Base-by-base conservation (phyloP, 2,329 filamentous ascomycete species). In the Trichoderma sp. region DNA sequence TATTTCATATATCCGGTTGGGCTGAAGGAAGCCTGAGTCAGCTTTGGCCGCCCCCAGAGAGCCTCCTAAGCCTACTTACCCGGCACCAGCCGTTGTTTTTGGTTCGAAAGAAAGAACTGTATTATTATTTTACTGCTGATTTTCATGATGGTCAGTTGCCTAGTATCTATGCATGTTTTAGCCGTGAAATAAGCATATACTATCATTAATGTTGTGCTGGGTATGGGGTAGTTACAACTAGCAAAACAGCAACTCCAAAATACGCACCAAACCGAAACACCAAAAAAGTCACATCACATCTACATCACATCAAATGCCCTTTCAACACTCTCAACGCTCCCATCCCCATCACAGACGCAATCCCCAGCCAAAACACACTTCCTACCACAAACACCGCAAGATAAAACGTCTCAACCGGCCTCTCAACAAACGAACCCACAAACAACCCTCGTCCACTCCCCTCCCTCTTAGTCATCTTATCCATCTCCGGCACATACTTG, bases 401-500 rank as follows among this genome's bases (percentile, higher is more conserved):
- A 34, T 75, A 79, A 56, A 79, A 74, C 30, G 70, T 32, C 36
- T 79, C 78, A 9, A 79, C 71, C 1, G 78, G 76, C n/a, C 78
- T 67, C 6, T 74, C 65, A 74, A 60, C 8, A 43, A 68, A 43
- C 58, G 73, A 76, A 11, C 71, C 72, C 2, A 8, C 66, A 0
- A 73, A 73, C 30, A 67, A 58, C 3, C 32, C 32, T 11, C 74
- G 68, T 7, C 70, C 71, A 39, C 73, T 78, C 15, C 71, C 73
- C 71, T 79, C 77, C 61, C 76, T 77, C 3, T 71, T 68, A 0
- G 75, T 77, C 32, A 74, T 65, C 53, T 68, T 73, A 8, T 73
- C 74, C 28, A 76, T 51, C 53, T 53, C 69, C 9, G 80, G 80
- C 0, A 81, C 70, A 64, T 82, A 75, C 73, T 80, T 81, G 71